Evolutionary conservation across 305 asterid genomes (phyloP).

Genomic region (Rubia occidens): DNA sequence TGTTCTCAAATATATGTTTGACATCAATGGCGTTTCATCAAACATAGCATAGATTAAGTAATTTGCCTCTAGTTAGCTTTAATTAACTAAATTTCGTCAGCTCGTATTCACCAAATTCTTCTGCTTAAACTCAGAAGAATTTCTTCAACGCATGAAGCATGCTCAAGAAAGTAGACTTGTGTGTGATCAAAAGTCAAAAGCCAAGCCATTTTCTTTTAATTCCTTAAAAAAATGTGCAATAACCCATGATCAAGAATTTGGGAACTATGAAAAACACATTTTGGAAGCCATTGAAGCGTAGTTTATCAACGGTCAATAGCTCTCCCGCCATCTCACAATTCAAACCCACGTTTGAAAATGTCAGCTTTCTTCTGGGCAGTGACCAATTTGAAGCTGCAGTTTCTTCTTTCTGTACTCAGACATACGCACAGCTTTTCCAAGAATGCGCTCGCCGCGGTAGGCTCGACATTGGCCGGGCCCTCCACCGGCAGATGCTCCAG

Average conservation of each 20-base stretch:
- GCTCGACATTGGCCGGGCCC: conserved; percentile 24
- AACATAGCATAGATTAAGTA: no score
- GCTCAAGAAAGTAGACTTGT: not conserved
- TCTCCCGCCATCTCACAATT: conserved; percentile 13
- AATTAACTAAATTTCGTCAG: no score
- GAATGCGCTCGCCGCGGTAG: conserved; percentile 26
- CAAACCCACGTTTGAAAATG: conserved; percentile 16
- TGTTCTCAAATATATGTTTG: no score
- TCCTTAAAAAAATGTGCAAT: not conserved
- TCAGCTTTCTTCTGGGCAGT: conserved; percentile 14
- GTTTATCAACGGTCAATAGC: conserved; percentile 10
- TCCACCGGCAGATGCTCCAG: conserved; percentile 27
- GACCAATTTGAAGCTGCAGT: conserved; percentile 23
- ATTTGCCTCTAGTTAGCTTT: no score
- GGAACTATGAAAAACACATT: not conserved
- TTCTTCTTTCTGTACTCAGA: conserved; percentile 11
- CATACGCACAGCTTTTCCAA: conserved; percentile 30
- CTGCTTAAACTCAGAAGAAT: no score
- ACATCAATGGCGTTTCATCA: no score
- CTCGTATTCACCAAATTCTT: no score
- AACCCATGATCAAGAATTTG: not conserved
- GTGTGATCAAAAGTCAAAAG: not conserved
- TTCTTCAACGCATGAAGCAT: not conserved
- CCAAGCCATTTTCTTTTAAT: not conserved
- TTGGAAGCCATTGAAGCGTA: not conserved